Evolutionary conservation across 1,139 yeast genomes (phyloP).

Genomic region (Scheffersomyces titani): DNA sequence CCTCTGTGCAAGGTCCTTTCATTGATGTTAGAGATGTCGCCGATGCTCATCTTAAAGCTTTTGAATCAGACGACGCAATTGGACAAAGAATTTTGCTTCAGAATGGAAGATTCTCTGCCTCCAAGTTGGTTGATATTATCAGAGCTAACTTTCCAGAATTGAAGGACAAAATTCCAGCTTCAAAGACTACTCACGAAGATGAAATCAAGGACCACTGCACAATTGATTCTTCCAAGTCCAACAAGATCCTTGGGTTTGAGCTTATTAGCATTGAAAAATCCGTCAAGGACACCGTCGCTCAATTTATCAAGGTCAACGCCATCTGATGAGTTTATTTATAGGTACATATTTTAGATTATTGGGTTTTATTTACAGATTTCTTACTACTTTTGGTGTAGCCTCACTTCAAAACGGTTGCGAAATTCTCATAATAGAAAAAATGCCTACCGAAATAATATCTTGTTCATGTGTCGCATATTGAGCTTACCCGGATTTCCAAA

Average conservation of each 20-base stretch:
- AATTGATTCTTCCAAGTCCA: constrained; percentile 15
- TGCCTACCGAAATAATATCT: neutral
- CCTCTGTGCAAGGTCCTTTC: constrained; percentile 19
- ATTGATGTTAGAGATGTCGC: constrained; percentile 49
- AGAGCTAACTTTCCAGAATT: constrained; percentile 14
- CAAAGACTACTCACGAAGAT: constrained; percentile 16
- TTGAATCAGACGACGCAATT: constrained; percentile 27
- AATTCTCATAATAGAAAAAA: neutral
- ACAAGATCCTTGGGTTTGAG: constrained; percentile 17
- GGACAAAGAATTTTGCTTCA: constrained; percentile 43
- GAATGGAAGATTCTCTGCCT: constrained; percentile 33
- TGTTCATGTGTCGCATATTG: neutral
- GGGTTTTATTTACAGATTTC: neutral
- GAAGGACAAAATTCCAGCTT: constrained; percentile 18
- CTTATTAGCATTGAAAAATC: constrained; percentile 14
- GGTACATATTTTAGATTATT: constrained; percentile 5
- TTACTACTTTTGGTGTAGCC: neutral
- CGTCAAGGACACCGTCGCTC: constrained; percentile 19
- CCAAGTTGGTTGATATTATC: constrained; percentile 36
- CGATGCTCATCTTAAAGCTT: constrained; percentile 36
- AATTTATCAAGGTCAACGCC: constrained; percentile 20
- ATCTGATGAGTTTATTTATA: neutral
- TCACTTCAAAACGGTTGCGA: neutral
- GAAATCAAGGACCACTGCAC: constrained; percentile 13
- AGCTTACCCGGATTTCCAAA: neutral